Evolutionary conservation across 129 eudicot genomes (phyloP), one percentile per base, ranked within the genome.

Genomic region (Mikania micrantha): DNA sequence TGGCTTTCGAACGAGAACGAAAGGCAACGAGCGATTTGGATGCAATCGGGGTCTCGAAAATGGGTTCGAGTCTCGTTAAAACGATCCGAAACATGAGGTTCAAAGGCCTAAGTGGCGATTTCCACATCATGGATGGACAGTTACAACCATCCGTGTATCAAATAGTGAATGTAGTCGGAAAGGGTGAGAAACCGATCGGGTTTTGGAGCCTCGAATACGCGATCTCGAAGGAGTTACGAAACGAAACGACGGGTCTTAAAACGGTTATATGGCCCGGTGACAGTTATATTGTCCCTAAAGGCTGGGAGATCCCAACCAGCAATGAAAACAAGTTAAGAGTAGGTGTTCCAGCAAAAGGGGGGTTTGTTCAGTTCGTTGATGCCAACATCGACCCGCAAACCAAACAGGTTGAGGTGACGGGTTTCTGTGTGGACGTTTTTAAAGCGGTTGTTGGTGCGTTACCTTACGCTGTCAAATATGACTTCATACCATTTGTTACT

Each of bases 241-340:
- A 13, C 2, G 16, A n/a, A 56, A 2, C 38, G 7, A 56, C 27
- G 11, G 62, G 11, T 25, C 62, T 56, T 27, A 56, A 56, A 10
- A 4, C 38, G 10, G 62, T 56, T 20, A 56, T 5, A 27, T 56
- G 62, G 62, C 36, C 62, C 4, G 62, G 62, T 56, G 62, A 56
- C 38, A 56, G 36, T 56, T 38, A 27, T 27, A 38, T 56, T 56
- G 12, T 27, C 36, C 62, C 62, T 13, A 56, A 56, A 27, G 62
- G 62, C 62, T 56, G 62, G 62, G 62, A 56, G 38, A 56, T 25
- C 38, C 62, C 62, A 56, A 56, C 62, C 19, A 56, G 62, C 62
- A 56, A 56, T 27, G 62, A 56, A 15, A 56, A 56, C 20, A 56
- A 12, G 38, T 56, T 56, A 28, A 56, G 35, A 56, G 62, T 56